These are phyloP conservation scores for Trichoderma atroviride DNA, from an alignment of 2,329 filamentous ascomycete genomes.

Conservation along the genomic window DNA sequence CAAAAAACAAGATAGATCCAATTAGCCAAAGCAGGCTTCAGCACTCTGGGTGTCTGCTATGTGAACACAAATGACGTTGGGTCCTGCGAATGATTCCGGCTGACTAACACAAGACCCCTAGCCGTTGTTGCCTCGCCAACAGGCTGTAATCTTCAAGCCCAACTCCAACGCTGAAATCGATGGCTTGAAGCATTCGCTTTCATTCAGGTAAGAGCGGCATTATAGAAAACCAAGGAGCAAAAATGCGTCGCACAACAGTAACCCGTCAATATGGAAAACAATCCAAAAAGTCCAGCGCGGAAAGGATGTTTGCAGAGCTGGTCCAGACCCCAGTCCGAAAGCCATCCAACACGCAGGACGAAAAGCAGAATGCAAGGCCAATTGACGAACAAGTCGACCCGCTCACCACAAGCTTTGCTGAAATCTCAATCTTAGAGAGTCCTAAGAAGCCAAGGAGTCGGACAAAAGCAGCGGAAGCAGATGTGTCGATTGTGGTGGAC, in stretches of 20 bases:
- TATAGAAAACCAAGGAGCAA: slow-evolving; percentile 25
- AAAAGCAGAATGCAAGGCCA: slow-evolving; percentile 26
- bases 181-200: not conserved
- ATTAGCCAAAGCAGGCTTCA: not conserved
- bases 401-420: slow-evolving; percentile 42
- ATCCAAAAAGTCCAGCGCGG: slow-evolving; percentile 49
- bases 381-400: slow-evolving; percentile 37
- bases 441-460: slow-evolving; percentile 23
- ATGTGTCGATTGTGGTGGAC: slow-evolving; percentile 21
- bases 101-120: slow-evolving; percentile 13
- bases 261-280: slow-evolving; percentile 56
- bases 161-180: slow-evolving; percentile 1
- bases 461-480: slow-evolving; percentile 28
- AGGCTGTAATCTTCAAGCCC: slow-evolving; percentile 24
- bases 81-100: not conserved
- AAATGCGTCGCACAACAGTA: slow-evolving; percentile 50
- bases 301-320: slow-evolving; percentile 55
- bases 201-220: not conserved
- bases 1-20: not conserved
- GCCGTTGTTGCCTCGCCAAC: slow-evolving; percentile 34
- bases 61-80: slow-evolving; percentile 22
- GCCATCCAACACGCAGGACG: slow-evolving; percentile 28
- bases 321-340: slow-evolving; percentile 53
- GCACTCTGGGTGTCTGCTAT: not conserved
- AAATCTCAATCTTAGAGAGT: slow-evolving; percentile 36